phyloP scores from a whole-genome alignment of 129 eudicot species.

The Arctium minus region DNA sequence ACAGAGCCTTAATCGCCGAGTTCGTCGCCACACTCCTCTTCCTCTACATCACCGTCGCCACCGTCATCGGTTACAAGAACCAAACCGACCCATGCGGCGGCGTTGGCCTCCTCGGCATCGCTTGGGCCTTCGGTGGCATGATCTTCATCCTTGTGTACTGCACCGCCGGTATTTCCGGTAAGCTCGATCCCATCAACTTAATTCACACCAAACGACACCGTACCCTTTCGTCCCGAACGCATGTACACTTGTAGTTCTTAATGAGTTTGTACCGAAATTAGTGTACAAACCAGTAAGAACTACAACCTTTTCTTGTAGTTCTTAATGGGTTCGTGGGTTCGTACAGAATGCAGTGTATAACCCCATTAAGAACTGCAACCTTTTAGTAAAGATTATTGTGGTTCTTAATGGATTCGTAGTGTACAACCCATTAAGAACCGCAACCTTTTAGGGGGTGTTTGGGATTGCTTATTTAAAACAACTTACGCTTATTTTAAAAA shows the following conservation, averaged over 20 bases:
- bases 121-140: constrained; percentile 58
- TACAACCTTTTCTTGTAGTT: too few relatives aligned
- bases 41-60: constrained; percentile 40
- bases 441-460: too few relatives aligned
- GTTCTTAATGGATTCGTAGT: too few relatives aligned
- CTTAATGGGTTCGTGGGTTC: too few relatives aligned
- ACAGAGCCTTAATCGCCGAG: constrained; percentile 35
- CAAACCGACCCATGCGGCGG: constrained; percentile 38
- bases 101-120: constrained; percentile 43
- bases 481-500: too few relatives aligned
- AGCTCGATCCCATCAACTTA: not conserved
- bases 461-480: too few relatives aligned
- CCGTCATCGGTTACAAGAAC: constrained; percentile 42
- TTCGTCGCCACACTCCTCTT: constrained; percentile 38
- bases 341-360: too few relatives aligned
- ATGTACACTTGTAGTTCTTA: not conserved
- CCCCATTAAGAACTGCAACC: too few relatives aligned
- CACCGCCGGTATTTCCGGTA: constrained; percentile 53
- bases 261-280: too few relatives aligned
- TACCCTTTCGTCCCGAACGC: not conserved
- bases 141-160: constrained; percentile 46
- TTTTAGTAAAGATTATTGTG: too few relatives aligned
- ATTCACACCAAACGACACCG: not conserved
- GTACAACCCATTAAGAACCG: too few relatives aligned
- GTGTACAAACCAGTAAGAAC: too few relatives aligned